phyloP scores from a whole-genome alignment of 2,329 filamentous ascomycete species.

The Leptographium galeiforme region DNA sequence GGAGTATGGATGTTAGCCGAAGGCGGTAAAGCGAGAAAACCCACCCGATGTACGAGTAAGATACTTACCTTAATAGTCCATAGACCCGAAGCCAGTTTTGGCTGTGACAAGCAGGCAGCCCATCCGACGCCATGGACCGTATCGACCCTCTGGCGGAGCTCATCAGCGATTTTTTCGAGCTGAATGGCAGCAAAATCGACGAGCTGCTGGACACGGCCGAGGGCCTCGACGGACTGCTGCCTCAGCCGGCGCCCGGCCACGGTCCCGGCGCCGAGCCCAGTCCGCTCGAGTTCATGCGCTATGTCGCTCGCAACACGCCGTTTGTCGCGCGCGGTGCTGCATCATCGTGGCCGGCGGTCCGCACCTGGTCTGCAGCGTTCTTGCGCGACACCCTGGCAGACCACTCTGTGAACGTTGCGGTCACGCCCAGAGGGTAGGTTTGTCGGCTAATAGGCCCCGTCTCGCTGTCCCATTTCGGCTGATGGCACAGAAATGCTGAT shows the following conservation, averaged over 20 bases:
- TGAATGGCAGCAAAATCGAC: constrained; percentile 49
- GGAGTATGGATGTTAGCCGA: no score
- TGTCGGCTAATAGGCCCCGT: background rate
- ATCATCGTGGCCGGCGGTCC: constrained; percentile 46
- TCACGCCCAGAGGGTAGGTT: constrained; percentile 55
- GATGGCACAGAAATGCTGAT: constrained; percentile 29
- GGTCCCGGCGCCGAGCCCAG: constrained; percentile 39
- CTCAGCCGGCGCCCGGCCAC: background rate
- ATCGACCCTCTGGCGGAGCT: constrained; percentile 37
- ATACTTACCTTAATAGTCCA: background rate
- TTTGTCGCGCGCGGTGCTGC: constrained; percentile 58
- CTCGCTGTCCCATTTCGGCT: background rate
- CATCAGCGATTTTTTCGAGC: constrained; percentile 57
- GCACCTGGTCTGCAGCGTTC: constrained; percentile 48
- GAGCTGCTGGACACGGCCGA: constrained; percentile 34
- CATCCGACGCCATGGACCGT: background rate
- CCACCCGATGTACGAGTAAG: no score
- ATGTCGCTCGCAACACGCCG: constrained; percentile 59
- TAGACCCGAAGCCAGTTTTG: background rate
- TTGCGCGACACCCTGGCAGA: constrained; percentile 40
- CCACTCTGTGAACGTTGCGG: constrained; percentile 56
- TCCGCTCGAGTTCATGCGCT: constrained; percentile 67
- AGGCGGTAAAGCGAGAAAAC: no score
- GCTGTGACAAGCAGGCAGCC: background rate
- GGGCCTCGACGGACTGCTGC: background rate